phyloP scores from a whole-genome alignment of 1,139 yeast genomes.

The Barnettozyma hawaiiensis region DNA sequence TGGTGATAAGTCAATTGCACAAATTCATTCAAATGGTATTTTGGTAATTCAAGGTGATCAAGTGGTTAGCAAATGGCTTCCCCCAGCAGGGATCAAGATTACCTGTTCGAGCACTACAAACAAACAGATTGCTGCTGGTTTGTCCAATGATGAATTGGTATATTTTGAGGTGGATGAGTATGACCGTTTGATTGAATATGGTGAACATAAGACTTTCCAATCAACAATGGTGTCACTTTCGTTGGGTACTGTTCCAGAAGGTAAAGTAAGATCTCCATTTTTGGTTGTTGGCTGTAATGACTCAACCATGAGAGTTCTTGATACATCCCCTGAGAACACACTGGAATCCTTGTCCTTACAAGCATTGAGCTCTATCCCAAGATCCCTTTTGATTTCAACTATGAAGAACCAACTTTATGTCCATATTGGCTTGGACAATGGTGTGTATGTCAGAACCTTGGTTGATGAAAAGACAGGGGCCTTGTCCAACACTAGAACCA shows the following conservation, averaged over 20 bases:
- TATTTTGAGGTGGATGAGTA: conserved; percentile 72
- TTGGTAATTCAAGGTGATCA: conserved; percentile 45
- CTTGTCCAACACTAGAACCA: conserved; percentile 61
- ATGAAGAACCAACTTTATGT: conserved; percentile 31
- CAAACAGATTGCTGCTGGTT: conserved; percentile 62
- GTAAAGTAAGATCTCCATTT: conserved; percentile 46
- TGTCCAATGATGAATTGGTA: conserved; percentile 69
- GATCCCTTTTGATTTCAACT: conserved; percentile 41
- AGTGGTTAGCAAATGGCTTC: conserved; percentile 56
- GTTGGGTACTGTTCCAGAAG: conserved; percentile 48
- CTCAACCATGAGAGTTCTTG: conserved; percentile 62
- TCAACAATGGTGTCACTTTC: conserved; percentile 50
- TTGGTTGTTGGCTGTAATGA: conserved; percentile 71
- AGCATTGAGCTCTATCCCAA: conserved; percentile 52
- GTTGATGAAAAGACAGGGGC: conserved; percentile 59
- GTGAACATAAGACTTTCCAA: conserved; percentile 52
- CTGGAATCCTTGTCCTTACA: conserved; percentile 63
- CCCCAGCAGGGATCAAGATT: conserved; percentile 74
- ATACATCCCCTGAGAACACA: conserved; percentile 58
- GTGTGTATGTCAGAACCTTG: conserved; percentile 64
- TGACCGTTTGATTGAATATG: conserved; percentile 68
- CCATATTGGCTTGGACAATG: conserved; percentile 79
- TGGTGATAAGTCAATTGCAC: conserved; percentile 60
- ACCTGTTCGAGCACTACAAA: conserved; percentile 55
- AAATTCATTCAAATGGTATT: conserved; percentile 70